phyloP scores from a whole-genome alignment of 2,329 filamentous ascomycete species.

The Aspergillus fischeri region DNA sequence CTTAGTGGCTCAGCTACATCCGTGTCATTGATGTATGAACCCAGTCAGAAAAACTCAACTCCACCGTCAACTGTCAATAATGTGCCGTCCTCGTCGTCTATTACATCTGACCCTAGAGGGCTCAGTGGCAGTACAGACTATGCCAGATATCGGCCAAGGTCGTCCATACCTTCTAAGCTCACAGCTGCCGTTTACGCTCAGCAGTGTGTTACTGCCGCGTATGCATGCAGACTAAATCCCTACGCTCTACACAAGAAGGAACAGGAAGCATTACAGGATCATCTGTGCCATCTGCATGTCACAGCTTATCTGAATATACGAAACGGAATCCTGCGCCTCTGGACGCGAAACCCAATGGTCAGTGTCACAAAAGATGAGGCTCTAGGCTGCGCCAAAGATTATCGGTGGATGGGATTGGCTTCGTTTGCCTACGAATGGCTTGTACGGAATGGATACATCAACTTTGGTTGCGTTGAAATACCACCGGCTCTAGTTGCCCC shows the following conservation, averaged over 20 bases:
- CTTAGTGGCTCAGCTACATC: conserved; percentile 25
- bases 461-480: conserved; percentile 86
- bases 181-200: conserved; percentile 75
- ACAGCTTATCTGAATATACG: conserved; percentile 94
- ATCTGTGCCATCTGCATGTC: conserved; percentile 83
- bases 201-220: conserved; percentile 84
- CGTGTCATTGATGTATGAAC: conserved; percentile 20
- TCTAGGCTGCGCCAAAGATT: conserved; percentile 81
- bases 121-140: conserved; percentile 27
- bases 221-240: conserved; percentile 83
- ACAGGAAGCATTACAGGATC: conserved; percentile 71
- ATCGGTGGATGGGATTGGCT: conserved; percentile 83
- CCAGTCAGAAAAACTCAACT: conserved; percentile 22
- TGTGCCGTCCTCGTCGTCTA: conserved; percentile 10
- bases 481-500: conserved; percentile 42
- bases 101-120: conserved; percentile 13
- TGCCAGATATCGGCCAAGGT: conserved; percentile 63
- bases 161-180: conserved; percentile 76
- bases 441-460: conserved; percentile 86
- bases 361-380: conserved; percentile 80
- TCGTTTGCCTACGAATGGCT: conserved; percentile 92
- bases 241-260: conserved; percentile 84
- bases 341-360: conserved; percentile 80
- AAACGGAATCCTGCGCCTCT: conserved; percentile 87
- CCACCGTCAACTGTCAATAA: conserved; percentile 22